Base-by-base conservation (phyloP, 768 basidiomycete species). In the Lyophyllum shimeji region DNA sequence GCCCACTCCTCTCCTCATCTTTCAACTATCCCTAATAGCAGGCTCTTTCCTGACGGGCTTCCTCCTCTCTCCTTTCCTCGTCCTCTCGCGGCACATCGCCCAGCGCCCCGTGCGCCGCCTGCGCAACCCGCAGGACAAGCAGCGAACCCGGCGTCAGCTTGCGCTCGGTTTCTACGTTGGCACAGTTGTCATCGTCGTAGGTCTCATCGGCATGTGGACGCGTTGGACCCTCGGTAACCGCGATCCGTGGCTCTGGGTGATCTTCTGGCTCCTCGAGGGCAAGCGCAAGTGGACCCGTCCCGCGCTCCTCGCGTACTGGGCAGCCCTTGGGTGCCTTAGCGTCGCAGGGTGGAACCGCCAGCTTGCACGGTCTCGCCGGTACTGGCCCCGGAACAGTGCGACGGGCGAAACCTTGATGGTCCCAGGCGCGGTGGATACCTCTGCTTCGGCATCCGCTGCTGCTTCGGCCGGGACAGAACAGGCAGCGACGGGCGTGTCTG, bases 311-410 rank as follows among this genome's bases (percentile, higher is more conserved):
- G 80, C 75, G 3, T 98, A 97, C 68, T 99, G 97, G 97, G 89
- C 77, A 7, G 71, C 82, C 3, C 70, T 96, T 25, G 90, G 88
- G 6, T 81, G 78, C 59, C 77, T 96, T 54, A 95, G 93, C 55
- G 91, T 98, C 21, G 95, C 89, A 7, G 95, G 93, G 0, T 98
- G 97, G 97, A 94, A 86, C 69, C 80, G 95, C 48, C 95, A 97
- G 69, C 73, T 98, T 46, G 87, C 86, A 5, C 78, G 94, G 56
- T 84, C 88, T 0, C 76, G 93, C 55, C 78, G 84, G 60, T 87
- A 86, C 64, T 76, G 89, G 48, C 75, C 80, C 15, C 71, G 84
- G 61, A 77, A 74, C 58, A 61, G 50, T 39, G 67, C 66, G 55
- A 62, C 69, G 21, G 72, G 68, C 18, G 79, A 80, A 12, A 69